Conservation (phyloP, 176 grass and related monocot genomes). For the Bonia amplexicaulis region DNA sequence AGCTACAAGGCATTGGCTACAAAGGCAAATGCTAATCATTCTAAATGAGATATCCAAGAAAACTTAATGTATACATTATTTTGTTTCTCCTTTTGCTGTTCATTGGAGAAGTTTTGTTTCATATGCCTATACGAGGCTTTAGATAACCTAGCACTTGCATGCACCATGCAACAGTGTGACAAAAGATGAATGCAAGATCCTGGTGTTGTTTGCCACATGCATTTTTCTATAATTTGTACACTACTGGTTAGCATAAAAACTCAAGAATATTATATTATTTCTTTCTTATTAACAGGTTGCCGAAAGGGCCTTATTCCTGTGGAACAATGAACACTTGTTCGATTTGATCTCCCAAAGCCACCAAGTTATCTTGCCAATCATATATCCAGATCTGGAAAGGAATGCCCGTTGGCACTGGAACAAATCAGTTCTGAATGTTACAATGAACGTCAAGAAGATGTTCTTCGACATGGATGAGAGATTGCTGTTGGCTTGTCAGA, state of each 20-base stretch:
- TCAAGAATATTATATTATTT: background rate
- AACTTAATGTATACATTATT: background rate
- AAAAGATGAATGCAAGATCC: background rate
- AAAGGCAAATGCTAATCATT: background rate
- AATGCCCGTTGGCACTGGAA: slow-evolving; percentile 87
- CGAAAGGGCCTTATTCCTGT: slow-evolving; percentile 84
- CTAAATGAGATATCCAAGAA: slow-evolving; percentile 5
- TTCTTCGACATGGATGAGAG: slow-evolving; percentile 86
- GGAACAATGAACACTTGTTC: slow-evolving; percentile 88
- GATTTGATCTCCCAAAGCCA: slow-evolving; percentile 68
- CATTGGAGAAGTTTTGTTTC: background rate
- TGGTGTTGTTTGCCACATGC: background rate
- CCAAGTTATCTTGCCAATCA: slow-evolving; percentile 77
- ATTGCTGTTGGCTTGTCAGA: slow-evolving; percentile 74
- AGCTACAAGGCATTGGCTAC: background rate
- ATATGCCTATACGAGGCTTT: background rate
- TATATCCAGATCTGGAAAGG: slow-evolving; percentile 80
- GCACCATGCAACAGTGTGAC: background rate
- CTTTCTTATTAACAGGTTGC: slow-evolving; percentile 65
- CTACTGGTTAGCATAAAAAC: background rate
- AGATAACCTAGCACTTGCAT: slow-evolving; percentile 3
- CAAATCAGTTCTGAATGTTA: slow-evolving; percentile 80
- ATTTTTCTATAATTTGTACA: slow-evolving; percentile 6
- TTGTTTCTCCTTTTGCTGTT: background rate
- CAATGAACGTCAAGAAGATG: slow-evolving; percentile 89